Evolutionary conservation across 495 filamentous ascomycete species (phyloP).

Genomic region (Pyrenula aspistea): DNA sequence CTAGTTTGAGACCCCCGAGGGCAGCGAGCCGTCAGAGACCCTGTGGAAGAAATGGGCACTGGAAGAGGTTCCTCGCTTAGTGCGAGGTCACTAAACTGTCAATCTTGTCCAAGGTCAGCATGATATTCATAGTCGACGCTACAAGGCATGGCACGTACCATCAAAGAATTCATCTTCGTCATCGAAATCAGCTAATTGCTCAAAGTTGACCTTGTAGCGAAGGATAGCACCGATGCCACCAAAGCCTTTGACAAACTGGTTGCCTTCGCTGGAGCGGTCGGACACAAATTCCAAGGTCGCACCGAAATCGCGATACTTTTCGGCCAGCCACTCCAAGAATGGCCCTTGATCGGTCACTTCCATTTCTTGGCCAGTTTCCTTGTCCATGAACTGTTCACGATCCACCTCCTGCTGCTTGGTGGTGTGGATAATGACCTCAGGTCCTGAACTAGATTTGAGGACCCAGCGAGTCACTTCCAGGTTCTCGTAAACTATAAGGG

Average conservation of each 20-base stretch:
- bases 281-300: constrained; percentile 96
- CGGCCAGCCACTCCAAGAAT: constrained; percentile 97
- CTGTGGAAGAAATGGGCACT: constrained; percentile 49
- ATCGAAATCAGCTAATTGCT: constrained; percentile 87
- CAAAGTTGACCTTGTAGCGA: constrained; percentile 99
- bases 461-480: constrained; percentile 85
- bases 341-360: constrained; percentile 72
- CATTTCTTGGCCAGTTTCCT: constrained; percentile 92
- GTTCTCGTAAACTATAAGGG: constrained; percentile 94
- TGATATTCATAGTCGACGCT: not conserved
- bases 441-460: constrained; percentile 63
- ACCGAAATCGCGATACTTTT: constrained; percentile 95
- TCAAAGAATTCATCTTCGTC: constrained; percentile 99
- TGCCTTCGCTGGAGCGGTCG: constrained; percentile 90
- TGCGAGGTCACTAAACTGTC: constrained; percentile 87
- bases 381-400: constrained; percentile 83
- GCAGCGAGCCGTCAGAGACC: constrained; percentile 48
- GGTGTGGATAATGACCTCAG: constrained; percentile 67
- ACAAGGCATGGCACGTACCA: constrained; percentile 37
- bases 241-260: constrained; percentile 99
- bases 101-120: constrained; percentile 47
- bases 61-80: constrained; percentile 72
- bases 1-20: not conserved
- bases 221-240: constrained; percentile 95
- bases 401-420: constrained; percentile 74